Conservation (phyloP, 1,284 basidiomycete species). For the Ganoderma sp. region DNA sequence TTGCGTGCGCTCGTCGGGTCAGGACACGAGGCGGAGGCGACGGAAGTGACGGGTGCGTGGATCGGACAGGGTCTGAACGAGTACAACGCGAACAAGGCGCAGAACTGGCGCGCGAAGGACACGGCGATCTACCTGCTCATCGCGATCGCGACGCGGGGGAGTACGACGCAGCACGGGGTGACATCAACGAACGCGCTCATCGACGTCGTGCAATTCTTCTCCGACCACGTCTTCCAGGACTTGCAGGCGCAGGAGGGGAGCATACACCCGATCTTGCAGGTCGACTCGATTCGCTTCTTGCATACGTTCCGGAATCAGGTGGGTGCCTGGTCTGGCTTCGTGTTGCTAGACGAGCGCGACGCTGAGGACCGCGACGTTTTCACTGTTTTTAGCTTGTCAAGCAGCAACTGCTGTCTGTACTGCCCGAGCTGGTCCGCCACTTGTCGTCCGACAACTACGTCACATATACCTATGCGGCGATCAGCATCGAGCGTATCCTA, state of each 20-base stretch:
- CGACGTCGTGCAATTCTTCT: slow-evolving; percentile 96
- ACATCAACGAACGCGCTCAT: slow-evolving; percentile 93
- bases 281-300: slow-evolving; percentile 94
- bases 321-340: slow-evolving; percentile 24
- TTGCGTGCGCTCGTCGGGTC: slow-evolving; percentile 82
- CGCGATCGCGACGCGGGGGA: slow-evolving; percentile 88
- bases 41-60: slow-evolving; percentile 85
- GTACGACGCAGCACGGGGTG: slow-evolving; percentile 88
- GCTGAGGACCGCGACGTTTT: neutral
- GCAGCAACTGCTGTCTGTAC: slow-evolving; percentile 89
- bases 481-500: slow-evolving; percentile 88
- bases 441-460: slow-evolving; percentile 84
- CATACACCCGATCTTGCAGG: slow-evolving; percentile 91
- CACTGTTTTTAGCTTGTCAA: slow-evolving; percentile 77
- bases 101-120: slow-evolving; percentile 94
- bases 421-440: slow-evolving; percentile 89
- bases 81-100: slow-evolving; percentile 67
- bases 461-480: slow-evolving; percentile 88
- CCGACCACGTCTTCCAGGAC: slow-evolving; percentile 89
- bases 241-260: slow-evolving; percentile 73
- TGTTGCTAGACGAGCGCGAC: neutral
- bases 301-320: slow-evolving; percentile 96
- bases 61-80: slow-evolving; percentile 75
- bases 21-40: slow-evolving; percentile 85
- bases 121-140: slow-evolving; percentile 95